phyloP scores from a whole-genome alignment of 2,329 filamentous ascomycete species.

The Cladosporium austrohemisphaericum region DNA sequence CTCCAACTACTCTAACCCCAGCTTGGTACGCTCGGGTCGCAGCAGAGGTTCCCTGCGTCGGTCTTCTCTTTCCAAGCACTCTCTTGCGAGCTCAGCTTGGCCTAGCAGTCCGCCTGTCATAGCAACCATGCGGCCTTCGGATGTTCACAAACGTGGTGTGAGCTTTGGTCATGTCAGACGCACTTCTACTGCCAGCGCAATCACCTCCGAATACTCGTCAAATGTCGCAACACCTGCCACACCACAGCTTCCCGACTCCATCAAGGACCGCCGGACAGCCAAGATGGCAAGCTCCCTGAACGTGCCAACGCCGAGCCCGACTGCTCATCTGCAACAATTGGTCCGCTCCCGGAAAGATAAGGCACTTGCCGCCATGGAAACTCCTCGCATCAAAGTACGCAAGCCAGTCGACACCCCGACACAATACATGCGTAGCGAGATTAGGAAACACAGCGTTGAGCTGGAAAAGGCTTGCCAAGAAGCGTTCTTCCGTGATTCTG shows the following conservation, averaged over 20 bases:
- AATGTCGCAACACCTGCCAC: constrained; percentile 25
- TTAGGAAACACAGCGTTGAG: constrained; percentile 77
- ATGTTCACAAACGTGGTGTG: constrained; percentile 57
- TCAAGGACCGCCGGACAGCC: background rate
- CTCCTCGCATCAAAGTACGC: constrained; percentile 32
- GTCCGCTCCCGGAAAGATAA: constrained; percentile 36
- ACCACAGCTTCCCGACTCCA: constrained; percentile 23
- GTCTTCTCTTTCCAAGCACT: constrained; percentile 37
- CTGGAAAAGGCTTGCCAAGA: constrained; percentile 89
- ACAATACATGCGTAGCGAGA: constrained; percentile 67
- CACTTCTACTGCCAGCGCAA: constrained; percentile 40
- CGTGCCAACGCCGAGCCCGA: constrained; percentile 28
- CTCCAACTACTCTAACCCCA: constrained; percentile 34
- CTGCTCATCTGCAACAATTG: constrained; percentile 27
- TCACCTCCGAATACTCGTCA: constrained; percentile 33
- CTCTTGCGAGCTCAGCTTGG: constrained; percentile 45
- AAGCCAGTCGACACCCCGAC: constrained; percentile 44
- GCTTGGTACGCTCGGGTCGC: constrained; percentile 28
- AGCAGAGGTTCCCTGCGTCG: constrained; percentile 34
- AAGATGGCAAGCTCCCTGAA: constrained; percentile 7
- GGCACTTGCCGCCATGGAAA: constrained; percentile 21
- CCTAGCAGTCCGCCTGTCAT: constrained; percentile 47
- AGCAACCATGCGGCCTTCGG: constrained; percentile 45
- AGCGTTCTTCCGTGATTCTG: constrained; percentile 72
- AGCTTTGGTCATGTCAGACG: constrained; percentile 58